Evolutionary conservation across 441 rosid genomes (phyloP), one percentile per base, ranked within the genome.

Genomic region (Pelargonium australe): DNA sequence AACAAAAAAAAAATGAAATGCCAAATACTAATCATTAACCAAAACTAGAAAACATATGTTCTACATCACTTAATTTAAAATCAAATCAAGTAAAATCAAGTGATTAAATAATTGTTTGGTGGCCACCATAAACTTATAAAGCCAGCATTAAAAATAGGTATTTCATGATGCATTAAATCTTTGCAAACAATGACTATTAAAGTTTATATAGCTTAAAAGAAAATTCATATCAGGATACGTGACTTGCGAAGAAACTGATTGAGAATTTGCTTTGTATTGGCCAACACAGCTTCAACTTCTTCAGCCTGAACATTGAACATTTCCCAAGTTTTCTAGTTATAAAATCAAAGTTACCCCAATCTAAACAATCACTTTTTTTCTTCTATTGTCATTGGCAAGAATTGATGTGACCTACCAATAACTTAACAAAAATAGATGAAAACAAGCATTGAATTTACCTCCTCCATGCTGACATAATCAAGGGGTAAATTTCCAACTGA

Each of bases 401-500:
- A 9, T 58, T 58, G 63, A 20, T 58, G 63, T 20, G 11, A 17
- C 20, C 31, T 9, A 2, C 63, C 63, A 9, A 58, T 25, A 40
- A 40, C 31, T 20, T 5, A n/a, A 31, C 63, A 7, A 55, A 4
- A 60, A 41, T 66, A 47, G 20, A 41, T 40, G 9, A 17, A 44
- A 23, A n/a, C 57, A 66, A 67, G 47, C 17, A 67, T 17, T 37
- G 68, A 66, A 79, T 89, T 78, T 68, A 84, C 99, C 94, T 88
- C 88, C 70, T 73, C 78, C 89, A 91, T 80, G 71, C 86, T 72
- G 73, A 89, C 72, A 74, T 85, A 94, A 71, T 85, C 94, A 81
- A 87, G 96, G 1, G 97, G 99, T 78, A 91, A 75, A 79, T 85
- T 94, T 77, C 99, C 99, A 64, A 94, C 99, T 9, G 97, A 89